Conservation (phyloP, 805 yeast genomes). For the Ogataea dorogensis region DNA sequence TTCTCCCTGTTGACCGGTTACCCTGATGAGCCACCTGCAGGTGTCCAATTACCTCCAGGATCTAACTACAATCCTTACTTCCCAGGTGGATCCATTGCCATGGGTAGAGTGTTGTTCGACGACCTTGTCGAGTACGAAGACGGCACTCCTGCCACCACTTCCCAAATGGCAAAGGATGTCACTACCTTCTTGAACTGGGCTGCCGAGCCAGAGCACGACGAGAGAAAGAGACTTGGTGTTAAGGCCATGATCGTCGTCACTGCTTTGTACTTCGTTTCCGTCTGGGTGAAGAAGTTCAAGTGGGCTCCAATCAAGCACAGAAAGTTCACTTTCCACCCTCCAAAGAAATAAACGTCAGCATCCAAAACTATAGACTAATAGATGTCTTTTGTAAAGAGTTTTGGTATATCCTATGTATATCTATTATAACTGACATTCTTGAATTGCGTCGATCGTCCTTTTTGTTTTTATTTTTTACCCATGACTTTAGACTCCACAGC, state of each 20-base stretch:
- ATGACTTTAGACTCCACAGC: conserved; percentile 15
- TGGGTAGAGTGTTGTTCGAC: conserved; percentile 98
- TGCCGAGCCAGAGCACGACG: conserved; percentile 97
- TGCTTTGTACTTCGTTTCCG: conserved; percentile 73
- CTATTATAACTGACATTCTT: conserved; percentile 12
- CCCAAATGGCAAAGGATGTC: conserved; percentile 99
- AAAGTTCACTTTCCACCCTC: conserved; percentile 90
- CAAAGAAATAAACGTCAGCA: conserved; percentile 54
- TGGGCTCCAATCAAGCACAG: conserved; percentile 96
- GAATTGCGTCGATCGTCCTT: conserved; percentile 10
- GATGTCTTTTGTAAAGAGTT: conserved; percentile 12
- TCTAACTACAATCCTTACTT: conserved; percentile 98
- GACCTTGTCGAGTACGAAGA: conserved; percentile 98
- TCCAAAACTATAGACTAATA: conserved; percentile 12
- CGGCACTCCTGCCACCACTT: conserved; percentile 97
- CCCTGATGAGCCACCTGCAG: conserved; percentile 99
- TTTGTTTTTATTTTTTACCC: conserved; percentile 1
- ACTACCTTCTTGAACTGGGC: conserved; percentile 96
- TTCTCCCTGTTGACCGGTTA: conserved; percentile 95
- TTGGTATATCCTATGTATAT: conserved; percentile 12
- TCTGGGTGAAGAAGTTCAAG: conserved; percentile 96
- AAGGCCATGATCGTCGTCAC: conserved; percentile 84
- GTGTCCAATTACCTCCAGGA: conserved; percentile 90
- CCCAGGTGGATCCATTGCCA: conserved; percentile 99
- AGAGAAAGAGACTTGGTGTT: conserved; percentile 93